Evolutionary conservation across 805 yeast genomes (phyloP), one percentile per base, ranked within the genome.

Genomic region (Pichia californica): DNA sequence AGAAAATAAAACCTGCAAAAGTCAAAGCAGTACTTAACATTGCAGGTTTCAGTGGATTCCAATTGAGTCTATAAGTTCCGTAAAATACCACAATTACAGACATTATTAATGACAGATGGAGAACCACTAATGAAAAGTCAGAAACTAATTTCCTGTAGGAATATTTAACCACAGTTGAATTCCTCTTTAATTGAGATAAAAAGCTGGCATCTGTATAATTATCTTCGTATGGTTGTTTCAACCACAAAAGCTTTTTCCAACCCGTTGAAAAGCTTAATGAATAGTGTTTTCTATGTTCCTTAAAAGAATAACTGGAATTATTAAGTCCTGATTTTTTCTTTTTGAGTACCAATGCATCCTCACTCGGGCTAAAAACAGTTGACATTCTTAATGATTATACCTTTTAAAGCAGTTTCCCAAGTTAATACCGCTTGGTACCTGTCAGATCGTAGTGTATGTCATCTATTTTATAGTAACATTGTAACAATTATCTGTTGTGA

Each of bases 161-260:
- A 59, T 87, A 82, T 41, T 69, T 70, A 18, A 76, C 74, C 28
- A 87, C 93, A 3, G 89, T 80, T 21, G 88, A 69, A 63, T 88
- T 88, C 31, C 93, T 68, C 51, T 77, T 77, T 47, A 88, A 69
- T 57, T 84, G 94, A 3, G 88, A 78, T n/a, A 89, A 68, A 58
- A 91, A 91, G 3, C 88, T 74, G 2, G 67, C 64, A 57, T 88
- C 94, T 2, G 95, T 91, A 63, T 86, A 87, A 62, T 89, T 93
- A 60, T 91, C 99, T 0, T 95, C 94, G 56, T 80, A 89, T 13
- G 83, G 83, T 59, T 89, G 96, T 45, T 76, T 73, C 28, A 83
- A 74, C 82, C 95, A 93, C 11, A 91, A 71, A 31, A 88, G 74
- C 55, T 93, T 84, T 55, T 82, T 74, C 98, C 98, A 89, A 4